Base-by-base conservation (phyloP, 345 rosid species). In the Physaria fendleri region DNA sequence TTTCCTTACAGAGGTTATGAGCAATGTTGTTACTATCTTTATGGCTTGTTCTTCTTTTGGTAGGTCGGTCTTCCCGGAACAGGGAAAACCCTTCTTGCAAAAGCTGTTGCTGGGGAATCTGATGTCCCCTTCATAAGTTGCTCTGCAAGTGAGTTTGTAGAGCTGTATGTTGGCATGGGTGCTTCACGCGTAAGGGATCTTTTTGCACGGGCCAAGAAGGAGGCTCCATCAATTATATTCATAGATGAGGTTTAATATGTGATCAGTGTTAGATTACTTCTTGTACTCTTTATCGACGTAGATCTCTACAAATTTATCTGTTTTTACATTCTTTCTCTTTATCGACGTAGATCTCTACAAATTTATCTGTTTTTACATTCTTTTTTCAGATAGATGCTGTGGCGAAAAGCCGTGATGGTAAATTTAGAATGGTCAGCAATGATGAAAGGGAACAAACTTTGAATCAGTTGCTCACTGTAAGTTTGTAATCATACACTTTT, bases 31-130 rank as follows among this genome's bases (percentile, higher is more conserved):
- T 44, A 2, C 42, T 17, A 8, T 41, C 24, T 41, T 39, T 22
- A n/a, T 45, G 8, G 32, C 18, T 45, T n/a, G 12, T 45, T 24
- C 32, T 16, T 5, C 24, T 5, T 20, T 45, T 45, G 32, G 51
- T 45, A 45, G 99, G 99, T 87, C 40, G 97, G 99, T 71, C 99
- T 83, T 77, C 99, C 96, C 21, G 97, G 99, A 77, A 93, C 97
- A 47, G 99, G 99, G 37, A 93, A 93, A 84, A 93, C 99, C 23
- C 90, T 69, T 46, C 80, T 92, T 44, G 98, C 97, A 14, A 92
- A 86, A 78, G 97, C 95, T 24, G 94, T 92, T 28, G 97, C 98
- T 30, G 94, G 98, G 59, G 97, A 92, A 77, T 91, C 98, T 35
- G 93, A 92, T 17, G 98, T 92, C 53, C 97, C 93, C 20, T 92